phyloP scores from a whole-genome alignment of 2,329 filamentous ascomycete species.

The Colletotrichum liaoningense region DNA sequence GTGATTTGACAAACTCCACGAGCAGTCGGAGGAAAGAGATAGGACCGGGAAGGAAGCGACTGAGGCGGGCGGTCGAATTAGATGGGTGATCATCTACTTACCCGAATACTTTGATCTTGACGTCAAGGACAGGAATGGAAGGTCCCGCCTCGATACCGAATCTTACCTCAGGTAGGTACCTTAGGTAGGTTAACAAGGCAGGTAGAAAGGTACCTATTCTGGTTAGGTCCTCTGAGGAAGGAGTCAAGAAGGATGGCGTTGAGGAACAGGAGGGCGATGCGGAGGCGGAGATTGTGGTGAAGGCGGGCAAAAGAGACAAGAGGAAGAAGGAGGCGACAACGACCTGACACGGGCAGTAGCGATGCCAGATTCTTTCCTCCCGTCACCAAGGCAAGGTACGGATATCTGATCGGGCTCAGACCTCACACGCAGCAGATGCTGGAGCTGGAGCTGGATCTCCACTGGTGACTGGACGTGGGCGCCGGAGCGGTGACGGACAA shows the following conservation, averaged over 20 bases:
- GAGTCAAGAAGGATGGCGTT: background rate
- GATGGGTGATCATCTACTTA: background rate
- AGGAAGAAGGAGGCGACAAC: conserved; percentile 5
- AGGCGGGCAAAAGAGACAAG: background rate
- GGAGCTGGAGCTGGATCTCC: background rate
- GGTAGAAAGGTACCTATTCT: too few relatives aligned
- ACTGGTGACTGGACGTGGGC: too few relatives aligned
- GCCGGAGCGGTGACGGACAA: background rate
- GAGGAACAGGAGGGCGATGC: background rate
- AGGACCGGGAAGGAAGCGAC: background rate
- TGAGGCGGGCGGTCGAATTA: background rate
- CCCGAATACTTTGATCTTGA: background rate
- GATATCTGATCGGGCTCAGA: background rate
- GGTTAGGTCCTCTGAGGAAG: background rate
- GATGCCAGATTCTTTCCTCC: background rate
- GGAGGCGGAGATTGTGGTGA: background rate
- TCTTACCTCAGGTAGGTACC: too few relatives aligned
- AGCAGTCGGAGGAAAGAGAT: background rate
- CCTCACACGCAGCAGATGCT: background rate
- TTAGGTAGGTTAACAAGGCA: too few relatives aligned
- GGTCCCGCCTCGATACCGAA: too few relatives aligned
- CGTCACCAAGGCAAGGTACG: background rate
- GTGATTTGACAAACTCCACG: background rate
- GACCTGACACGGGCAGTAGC: background rate
- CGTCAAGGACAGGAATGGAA: too few relatives aligned